Conservation (phyloP, 1,139 yeast genomes). For the Yamadazyma kanchanaburiensis region DNA sequence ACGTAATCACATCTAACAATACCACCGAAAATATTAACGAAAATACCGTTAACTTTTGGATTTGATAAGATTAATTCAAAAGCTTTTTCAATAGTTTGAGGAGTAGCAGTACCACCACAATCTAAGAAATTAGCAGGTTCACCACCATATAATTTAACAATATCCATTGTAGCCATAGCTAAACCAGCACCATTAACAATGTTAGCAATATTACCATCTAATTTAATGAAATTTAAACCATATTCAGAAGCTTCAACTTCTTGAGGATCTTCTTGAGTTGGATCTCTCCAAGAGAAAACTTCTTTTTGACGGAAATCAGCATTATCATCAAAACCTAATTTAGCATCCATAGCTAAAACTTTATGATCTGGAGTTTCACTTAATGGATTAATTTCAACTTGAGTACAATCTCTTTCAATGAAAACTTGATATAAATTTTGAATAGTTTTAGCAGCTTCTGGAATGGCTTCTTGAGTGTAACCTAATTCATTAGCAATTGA, state of each 20-base stretch:
- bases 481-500: slow-evolving; percentile 80
- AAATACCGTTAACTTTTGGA: slow-evolving; percentile 88
- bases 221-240: slow-evolving; percentile 93
- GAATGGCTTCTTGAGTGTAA: slow-evolving; percentile 72
- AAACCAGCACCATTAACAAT: slow-evolving; percentile 99
- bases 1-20: slow-evolving; percentile 98
- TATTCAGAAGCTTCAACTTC: slow-evolving; percentile 89
- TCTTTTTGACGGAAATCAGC: slow-evolving; percentile 95
- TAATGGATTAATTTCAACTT: slow-evolving; percentile 97
- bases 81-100: slow-evolving; percentile 96
- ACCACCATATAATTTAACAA: slow-evolving; percentile 97
- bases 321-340: slow-evolving; percentile 95
- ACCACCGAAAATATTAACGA: slow-evolving; percentile 98
- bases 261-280: slow-evolving; percentile 96
- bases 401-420: slow-evolving; percentile 91
- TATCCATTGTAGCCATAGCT: slow-evolving; percentile 99
- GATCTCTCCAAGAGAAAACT: slow-evolving; percentile 94
- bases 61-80: slow-evolving; percentile 90
- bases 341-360: slow-evolving; percentile 98
- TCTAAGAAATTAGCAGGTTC: slow-evolving; percentile 98
- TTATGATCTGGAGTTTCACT: slow-evolving; percentile 88
- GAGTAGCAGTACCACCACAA: slow-evolving; percentile 99
- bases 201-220: slow-evolving; percentile 98
- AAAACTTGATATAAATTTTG: slow-evolving; percentile 87
- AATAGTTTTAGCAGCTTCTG: slow-evolving; percentile 85